phyloP scores from a whole-genome alignment of 192 early-diverging fungal species.

The Phlyctochytrium arcticum region DNA sequence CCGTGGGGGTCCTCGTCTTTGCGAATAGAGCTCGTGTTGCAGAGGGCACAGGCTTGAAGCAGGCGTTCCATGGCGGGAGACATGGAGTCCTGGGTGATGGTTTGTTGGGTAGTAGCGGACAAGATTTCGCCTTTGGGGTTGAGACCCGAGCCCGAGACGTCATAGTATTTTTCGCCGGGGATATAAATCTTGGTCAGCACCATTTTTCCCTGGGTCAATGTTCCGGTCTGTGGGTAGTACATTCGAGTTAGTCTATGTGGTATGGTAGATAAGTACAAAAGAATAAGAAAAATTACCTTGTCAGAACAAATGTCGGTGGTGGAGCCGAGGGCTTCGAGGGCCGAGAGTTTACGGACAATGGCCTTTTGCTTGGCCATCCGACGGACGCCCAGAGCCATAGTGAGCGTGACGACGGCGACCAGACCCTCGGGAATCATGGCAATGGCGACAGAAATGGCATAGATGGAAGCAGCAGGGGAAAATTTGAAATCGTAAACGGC shows the following conservation, averaged over 20 bases:
- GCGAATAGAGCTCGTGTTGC: not conserved
- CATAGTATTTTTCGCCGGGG: not conserved
- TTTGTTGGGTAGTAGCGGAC: not conserved
- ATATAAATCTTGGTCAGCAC: slow-evolving; percentile 33
- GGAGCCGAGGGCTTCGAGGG: slow-evolving; percentile 82
- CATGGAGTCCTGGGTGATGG: not conserved
- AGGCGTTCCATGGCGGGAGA: not conserved
- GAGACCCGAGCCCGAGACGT: not conserved
- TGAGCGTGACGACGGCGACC: slow-evolving; percentile 81
- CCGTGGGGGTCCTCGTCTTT: not conserved
- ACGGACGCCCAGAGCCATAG: slow-evolving; percentile 77
- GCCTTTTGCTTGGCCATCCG: slow-evolving; percentile 80
- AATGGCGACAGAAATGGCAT: slow-evolving; percentile 78
- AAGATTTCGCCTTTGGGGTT: not conserved
- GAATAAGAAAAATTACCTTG: slow-evolving; percentile 42
- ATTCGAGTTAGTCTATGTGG: no score
- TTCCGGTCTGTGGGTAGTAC: slow-evolving; percentile 64
- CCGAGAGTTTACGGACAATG: slow-evolving; percentile 75
- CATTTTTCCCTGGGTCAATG: slow-evolving; percentile 81
- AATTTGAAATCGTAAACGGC: slow-evolving; percentile 46
- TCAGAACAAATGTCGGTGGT: slow-evolving; percentile 72
- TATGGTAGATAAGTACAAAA: no score
- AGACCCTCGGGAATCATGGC: slow-evolving; percentile 86
- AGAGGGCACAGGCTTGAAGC: not conserved
- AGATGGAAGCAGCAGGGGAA: slow-evolving; percentile 70